phyloP scores from a whole-genome alignment of 225 moss, liverwort and hornwort genomes.

The Pseudisothecium myosuroides region DNA sequence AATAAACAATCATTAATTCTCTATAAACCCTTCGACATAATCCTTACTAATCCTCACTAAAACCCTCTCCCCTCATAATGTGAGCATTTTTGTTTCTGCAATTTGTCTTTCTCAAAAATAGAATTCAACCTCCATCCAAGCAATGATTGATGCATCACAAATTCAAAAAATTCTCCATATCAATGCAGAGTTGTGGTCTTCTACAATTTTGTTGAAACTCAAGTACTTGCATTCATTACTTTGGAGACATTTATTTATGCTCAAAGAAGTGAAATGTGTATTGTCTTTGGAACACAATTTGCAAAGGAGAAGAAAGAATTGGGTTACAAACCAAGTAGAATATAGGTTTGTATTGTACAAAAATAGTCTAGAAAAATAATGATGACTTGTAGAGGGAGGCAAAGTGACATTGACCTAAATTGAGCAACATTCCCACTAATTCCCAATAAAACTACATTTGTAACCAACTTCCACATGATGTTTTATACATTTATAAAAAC shows the following conservation, averaged over 20 bases:
- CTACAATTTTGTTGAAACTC: neutral
- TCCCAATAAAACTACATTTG: neutral
- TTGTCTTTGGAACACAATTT: neutral
- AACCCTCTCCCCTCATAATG: conserved; percentile 12
- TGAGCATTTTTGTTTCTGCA: neutral
- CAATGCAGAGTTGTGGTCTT: neutral
- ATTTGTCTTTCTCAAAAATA: neutral
- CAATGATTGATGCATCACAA: neutral
- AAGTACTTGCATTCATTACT: neutral
- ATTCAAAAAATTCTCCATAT: too few relatives aligned
- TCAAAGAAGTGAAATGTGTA: neutral
- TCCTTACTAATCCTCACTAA: conserved; percentile 34
- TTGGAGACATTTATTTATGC: neutral
- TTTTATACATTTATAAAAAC: neutral
- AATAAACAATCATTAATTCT: neutral
- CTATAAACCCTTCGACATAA: conserved; percentile 30
- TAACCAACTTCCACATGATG: neutral
- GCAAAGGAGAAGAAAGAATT: neutral
- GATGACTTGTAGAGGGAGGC: neutral
- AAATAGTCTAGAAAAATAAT: neutral
- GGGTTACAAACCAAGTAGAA: neutral
- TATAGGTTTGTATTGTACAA: neutral
- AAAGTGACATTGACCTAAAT: neutral
- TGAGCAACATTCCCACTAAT: neutral
- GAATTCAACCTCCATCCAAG: neutral